phyloP scores from a whole-genome alignment of 306 rosid genomes.

The Alnus rubra region DNA sequence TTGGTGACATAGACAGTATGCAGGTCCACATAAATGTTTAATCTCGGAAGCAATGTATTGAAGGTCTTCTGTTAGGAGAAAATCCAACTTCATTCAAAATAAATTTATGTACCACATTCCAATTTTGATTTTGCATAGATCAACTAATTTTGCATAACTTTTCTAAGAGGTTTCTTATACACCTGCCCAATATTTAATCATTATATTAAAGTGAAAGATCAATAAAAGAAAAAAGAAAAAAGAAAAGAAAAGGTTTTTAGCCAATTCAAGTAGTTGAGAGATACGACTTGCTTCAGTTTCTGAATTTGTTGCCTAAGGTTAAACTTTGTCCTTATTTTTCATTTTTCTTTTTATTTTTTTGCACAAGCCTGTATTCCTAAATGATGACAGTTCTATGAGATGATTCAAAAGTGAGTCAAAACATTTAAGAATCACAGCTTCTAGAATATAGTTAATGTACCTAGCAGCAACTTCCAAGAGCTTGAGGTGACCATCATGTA shows the following conservation, averaged over 20 bases:
- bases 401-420: constrained; percentile 5
- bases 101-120: neutral
- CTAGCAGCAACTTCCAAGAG: constrained; percentile 84
- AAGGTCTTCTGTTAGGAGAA: neutral
- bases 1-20: neutral
- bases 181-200: neutral
- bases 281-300: neutral
- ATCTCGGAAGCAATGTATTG: neutral
- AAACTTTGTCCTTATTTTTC: neutral
- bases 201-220: neutral
- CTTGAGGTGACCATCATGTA: constrained; percentile 85
- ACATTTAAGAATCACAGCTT: constrained; percentile 5
- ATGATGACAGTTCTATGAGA: constrained; percentile 1
- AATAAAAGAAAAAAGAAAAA: neutral
- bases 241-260: neutral
- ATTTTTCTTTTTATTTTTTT: neutral
- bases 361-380: neutral
- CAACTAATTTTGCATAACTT: neutral
- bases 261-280: neutral
- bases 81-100: neutral
- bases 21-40: neutral
- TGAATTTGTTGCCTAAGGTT: neutral
- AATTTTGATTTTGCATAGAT: constrained; percentile 1
- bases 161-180: neutral
- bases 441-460: constrained; percentile 41